A percentile compares a stretch with the other conserved stretches of the same genome.
phyloP scores from a whole-genome alignment of 768 basidiomycete species.

The Kwoniella europaea region DNA sequence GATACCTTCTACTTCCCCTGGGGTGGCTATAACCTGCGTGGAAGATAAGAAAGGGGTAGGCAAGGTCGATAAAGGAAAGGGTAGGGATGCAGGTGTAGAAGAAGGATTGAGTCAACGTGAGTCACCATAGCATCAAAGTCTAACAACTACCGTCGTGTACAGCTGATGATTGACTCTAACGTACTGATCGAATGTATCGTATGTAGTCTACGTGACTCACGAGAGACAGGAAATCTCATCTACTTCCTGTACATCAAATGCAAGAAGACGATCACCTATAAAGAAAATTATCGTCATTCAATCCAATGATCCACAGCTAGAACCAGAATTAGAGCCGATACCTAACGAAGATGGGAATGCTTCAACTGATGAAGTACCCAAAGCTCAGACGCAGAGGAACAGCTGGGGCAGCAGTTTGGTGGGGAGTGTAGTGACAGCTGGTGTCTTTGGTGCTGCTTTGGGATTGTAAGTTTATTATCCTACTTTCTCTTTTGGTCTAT shows the following conservation, averaged over 20 bases:
- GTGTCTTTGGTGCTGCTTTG: slow-evolving; percentile 27
- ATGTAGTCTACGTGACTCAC: slow-evolving; percentile 8
- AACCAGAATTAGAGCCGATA: too few relatives aligned
- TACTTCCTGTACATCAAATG: background rate
- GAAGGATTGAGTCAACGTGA: slow-evolving; percentile 22
- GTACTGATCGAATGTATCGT: background rate
- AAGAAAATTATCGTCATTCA: background rate
- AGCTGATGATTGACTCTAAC: background rate
- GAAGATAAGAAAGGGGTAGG: slow-evolving; percentile 18
- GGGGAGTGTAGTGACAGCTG: slow-evolving; percentile 18
- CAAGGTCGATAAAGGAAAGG: slow-evolving; percentile 6
- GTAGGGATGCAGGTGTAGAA: slow-evolving; percentile 15
- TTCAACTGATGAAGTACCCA: background rate
- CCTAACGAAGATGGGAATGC: too few relatives aligned
- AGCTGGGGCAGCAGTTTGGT: slow-evolving; percentile 21
- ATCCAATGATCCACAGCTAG: background rate
- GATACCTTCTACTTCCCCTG: slow-evolving; percentile 11
- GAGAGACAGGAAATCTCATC: background rate
- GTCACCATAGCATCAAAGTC: background rate
- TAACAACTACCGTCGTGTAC: too few relatives aligned
- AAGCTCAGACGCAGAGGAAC: slow-evolving; percentile 1
- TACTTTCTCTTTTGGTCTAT: too few relatives aligned
- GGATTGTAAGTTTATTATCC: slow-evolving; percentile 20
- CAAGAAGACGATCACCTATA: background rate
- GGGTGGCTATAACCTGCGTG: background rate